Evolutionary conservation across 179 eudicot genomes (phyloP).

Genomic region (Sideroxylon spinosum): DNA sequence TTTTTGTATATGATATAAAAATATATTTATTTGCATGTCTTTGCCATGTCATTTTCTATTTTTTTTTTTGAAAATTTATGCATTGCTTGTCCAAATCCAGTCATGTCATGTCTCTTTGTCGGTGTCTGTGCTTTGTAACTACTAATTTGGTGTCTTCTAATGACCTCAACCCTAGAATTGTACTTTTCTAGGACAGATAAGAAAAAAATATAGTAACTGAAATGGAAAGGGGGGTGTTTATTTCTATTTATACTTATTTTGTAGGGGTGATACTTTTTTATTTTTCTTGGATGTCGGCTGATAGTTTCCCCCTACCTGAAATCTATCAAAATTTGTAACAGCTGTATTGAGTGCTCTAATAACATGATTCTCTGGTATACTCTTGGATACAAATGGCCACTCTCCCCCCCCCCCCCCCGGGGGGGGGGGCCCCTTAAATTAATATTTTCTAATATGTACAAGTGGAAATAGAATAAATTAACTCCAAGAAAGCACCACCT

Average conservation of each 20-base stretch:
- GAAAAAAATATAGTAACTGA: not conserved
- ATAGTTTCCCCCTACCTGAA: not conserved
- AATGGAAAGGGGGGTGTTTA: too few species aligned
- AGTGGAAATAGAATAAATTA: not conserved
- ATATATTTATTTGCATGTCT: too few species aligned
- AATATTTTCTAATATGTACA: not conserved
- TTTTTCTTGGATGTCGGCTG: not conserved
- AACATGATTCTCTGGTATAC: not conserved
- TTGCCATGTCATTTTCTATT: too few species aligned
- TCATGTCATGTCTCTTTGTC: too few species aligned
- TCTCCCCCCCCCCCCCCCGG: too few species aligned
- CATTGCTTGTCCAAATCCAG: too few species aligned
- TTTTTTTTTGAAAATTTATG: too few species aligned
- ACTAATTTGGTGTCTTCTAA: not conserved
- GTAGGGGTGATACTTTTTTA: not conserved
- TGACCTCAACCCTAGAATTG: not conserved
- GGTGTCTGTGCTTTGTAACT: not conserved
- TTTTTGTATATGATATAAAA: too few species aligned
- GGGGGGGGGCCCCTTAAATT: too few species aligned
- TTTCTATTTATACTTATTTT: not conserved
- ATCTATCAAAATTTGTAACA: not conserved
- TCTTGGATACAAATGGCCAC: not conserved
- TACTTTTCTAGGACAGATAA: not conserved
- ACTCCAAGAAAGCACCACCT: not conserved
- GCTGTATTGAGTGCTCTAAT: not conserved